A percentile compares a stretch with the other conserved stretches of the same genome.
phyloP scores from a whole-genome alignment of 2,329 filamentous ascomycete species.

The Phaeosphaeriaceae sp. region DNA sequence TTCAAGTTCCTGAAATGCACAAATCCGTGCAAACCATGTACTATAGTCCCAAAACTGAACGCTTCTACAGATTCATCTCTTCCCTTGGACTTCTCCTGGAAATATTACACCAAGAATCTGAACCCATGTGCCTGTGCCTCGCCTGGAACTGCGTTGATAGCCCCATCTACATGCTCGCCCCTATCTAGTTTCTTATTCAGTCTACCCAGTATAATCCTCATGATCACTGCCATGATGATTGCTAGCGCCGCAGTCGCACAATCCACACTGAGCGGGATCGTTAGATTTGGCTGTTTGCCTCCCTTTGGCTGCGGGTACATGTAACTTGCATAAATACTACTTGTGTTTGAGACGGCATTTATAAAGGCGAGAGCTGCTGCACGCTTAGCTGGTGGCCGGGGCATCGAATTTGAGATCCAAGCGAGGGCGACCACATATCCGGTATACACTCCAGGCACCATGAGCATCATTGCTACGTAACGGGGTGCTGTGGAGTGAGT shows the following conservation, averaged over 20 bases:
- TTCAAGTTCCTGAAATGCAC: neutral
- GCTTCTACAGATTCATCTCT: too few relatives aligned
- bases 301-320: slow-evolving; percentile 64
- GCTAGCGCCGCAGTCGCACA: slow-evolving; percentile 69
- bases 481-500: slow-evolving; percentile 66
- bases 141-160: slow-evolving; percentile 62
- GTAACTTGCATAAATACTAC: slow-evolving; percentile 73
- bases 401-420: slow-evolving; percentile 79
- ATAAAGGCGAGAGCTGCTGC: slow-evolving; percentile 76
- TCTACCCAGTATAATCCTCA: slow-evolving; percentile 67
- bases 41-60: too few relatives aligned
- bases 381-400: slow-evolving; percentile 76
- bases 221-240: slow-evolving; percentile 66
- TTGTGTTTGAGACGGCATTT: slow-evolving; percentile 73
- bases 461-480: slow-evolving; percentile 75
- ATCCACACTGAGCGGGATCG: slow-evolving; percentile 71
- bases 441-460: slow-evolving; percentile 68
- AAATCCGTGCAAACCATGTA: too few relatives aligned
- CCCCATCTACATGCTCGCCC: slow-evolving; percentile 62
- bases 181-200: slow-evolving; percentile 74
- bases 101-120: slow-evolving; percentile 64
- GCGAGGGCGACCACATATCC: slow-evolving; percentile 67
- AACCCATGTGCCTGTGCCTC: slow-evolving; percentile 67
- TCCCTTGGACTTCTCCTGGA: too few relatives aligned
- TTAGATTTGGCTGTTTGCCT: slow-evolving; percentile 42